phyloP scores from a whole-genome alignment of 495 filamentous ascomycete genomes.

The Xylaria grammica region DNA sequence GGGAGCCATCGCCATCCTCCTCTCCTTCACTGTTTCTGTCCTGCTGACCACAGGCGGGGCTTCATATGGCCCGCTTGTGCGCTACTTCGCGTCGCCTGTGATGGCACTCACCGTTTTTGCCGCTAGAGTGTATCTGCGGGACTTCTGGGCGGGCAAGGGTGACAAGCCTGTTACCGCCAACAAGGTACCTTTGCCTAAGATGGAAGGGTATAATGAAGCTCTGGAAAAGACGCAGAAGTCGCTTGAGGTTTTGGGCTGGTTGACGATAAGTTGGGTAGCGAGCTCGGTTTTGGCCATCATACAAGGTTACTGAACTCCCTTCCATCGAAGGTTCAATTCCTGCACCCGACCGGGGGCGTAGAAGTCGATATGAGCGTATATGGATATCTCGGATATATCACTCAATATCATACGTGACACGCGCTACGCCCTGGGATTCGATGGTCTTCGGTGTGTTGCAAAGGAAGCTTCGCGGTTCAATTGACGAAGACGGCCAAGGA shows the following conservation, averaged over 20 bases:
- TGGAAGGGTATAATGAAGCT: constrained; percentile 29
- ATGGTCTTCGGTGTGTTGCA: too few relatives aligned
- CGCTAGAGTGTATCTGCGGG: constrained; percentile 20
- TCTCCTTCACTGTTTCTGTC: constrained; percentile 25
- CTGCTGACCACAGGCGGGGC: constrained; percentile 19
- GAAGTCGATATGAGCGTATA: too few relatives aligned
- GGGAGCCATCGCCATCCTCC: constrained; percentile 31
- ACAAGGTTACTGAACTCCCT: constrained; percentile 13
- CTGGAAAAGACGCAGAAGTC: constrained; percentile 15
- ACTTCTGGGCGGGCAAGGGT: constrained; percentile 23
- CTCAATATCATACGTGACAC: too few relatives aligned
- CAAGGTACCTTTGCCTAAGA: constrained; percentile 24
- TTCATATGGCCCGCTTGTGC: constrained; percentile 20
- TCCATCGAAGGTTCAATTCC: too few relatives aligned
- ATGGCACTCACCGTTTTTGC: constrained; percentile 18
- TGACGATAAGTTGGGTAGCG: constrained; percentile 11
- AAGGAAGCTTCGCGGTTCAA: too few relatives aligned
- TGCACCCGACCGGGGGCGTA: too few relatives aligned
- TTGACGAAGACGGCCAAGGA: too few relatives aligned
- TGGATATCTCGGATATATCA: too few relatives aligned
- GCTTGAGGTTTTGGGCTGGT: constrained; percentile 12
- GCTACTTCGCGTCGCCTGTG: constrained; percentile 15
- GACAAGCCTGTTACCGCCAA: constrained; percentile 8
- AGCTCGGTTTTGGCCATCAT: constrained; percentile 11
- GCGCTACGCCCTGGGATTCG: too few relatives aligned